These are phyloP conservation scores for Colletotrichum destructivum DNA, from an alignment of 2,329 filamentous ascomycete species.

Conservation along the genomic window DNA sequence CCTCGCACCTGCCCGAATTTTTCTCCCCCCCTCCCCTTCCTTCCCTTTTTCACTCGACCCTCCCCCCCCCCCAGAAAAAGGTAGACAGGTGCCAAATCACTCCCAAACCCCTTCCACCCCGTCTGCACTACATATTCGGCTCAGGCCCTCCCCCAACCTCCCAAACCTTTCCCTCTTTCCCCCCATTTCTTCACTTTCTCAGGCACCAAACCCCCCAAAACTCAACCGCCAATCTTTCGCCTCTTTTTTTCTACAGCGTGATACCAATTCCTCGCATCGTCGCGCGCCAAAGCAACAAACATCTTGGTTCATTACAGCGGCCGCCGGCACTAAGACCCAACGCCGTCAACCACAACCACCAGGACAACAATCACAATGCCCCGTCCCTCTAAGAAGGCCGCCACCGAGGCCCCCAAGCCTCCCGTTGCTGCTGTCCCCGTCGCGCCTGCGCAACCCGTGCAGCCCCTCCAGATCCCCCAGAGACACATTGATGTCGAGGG, in stretches of 20 bases:
- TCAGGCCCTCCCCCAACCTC: constrained; percentile 44
- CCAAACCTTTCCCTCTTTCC: constrained; percentile 45
- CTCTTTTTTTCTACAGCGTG: constrained; percentile 47
- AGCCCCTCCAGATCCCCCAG: constrained; percentile 45
- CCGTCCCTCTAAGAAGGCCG: constrained; percentile 62
- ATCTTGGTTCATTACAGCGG: constrained; percentile 31
- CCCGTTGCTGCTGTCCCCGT: constrained; percentile 51
- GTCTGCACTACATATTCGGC: constrained; percentile 42
- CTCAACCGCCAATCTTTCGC: constrained; percentile 19
- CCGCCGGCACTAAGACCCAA: constrained; percentile 12
- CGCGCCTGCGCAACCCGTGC: constrained; percentile 52
- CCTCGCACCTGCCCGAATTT: constrained; percentile 52
- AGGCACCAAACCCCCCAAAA: constrained; percentile 36
- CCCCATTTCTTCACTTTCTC: constrained; percentile 40
- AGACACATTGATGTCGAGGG: constrained; percentile 77
- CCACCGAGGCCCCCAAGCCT: constrained; percentile 55
- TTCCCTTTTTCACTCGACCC: constrained; percentile 46
- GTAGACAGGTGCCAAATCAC: constrained; percentile 35
- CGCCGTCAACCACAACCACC: constrained; percentile 38
- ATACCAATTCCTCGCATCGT: constrained; percentile 42
- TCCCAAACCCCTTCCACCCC: constrained; percentile 38
- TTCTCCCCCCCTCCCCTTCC: constrained; percentile 47
- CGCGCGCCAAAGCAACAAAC: constrained; percentile 36
- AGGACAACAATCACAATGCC: constrained; percentile 56
- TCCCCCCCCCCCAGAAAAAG: constrained; percentile 34